A percentile compares a stretch with the other conserved stretches of the same genome.
These are phyloP conservation scores for Sclerotinia sclerotiorum DNA, from an alignment of 2,329 filamentous ascomycete species.

Conservation along the genomic window DNA sequence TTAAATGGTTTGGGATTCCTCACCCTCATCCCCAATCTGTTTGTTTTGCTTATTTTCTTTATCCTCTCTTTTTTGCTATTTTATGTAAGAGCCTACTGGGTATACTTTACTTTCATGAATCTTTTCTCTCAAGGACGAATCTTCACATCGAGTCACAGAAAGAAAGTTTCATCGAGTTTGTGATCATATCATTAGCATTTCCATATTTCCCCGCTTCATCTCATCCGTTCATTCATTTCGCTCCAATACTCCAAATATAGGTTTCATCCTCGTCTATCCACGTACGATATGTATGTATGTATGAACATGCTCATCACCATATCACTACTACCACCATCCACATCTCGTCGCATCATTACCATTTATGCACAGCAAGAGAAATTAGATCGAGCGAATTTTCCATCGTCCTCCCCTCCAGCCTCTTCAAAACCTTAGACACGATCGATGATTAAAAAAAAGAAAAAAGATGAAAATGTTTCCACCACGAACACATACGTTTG, in stretches of 20 bases:
- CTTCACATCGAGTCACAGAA: not conserved
- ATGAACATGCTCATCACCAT: conserved; percentile 11
- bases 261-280: conserved; percentile 8
- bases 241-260: conserved; percentile 18
- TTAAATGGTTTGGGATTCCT: not conserved
- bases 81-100: too few species aligned
- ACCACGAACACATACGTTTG: not conserved
- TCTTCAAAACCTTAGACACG: not conserved
- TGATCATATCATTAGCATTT: conserved; percentile 22
- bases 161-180: not conserved
- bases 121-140: not conserved
- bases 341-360: not conserved
- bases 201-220: conserved; percentile 6
- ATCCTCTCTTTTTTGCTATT: not conserved
- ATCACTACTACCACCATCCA: not conserved
- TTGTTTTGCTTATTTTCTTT: not conserved
- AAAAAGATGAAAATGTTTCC: not conserved
- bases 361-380: conserved; percentile 20
- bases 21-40: not conserved
- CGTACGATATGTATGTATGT: conserved; percentile 21
- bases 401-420: not conserved
- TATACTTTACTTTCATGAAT: not conserved
- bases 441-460: not conserved
- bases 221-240: conserved; percentile 12
- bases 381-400: not conserved